phyloP scores from a whole-genome alignment of 2,329 filamentous ascomycete species.

The Fusarium sp. region DNA sequence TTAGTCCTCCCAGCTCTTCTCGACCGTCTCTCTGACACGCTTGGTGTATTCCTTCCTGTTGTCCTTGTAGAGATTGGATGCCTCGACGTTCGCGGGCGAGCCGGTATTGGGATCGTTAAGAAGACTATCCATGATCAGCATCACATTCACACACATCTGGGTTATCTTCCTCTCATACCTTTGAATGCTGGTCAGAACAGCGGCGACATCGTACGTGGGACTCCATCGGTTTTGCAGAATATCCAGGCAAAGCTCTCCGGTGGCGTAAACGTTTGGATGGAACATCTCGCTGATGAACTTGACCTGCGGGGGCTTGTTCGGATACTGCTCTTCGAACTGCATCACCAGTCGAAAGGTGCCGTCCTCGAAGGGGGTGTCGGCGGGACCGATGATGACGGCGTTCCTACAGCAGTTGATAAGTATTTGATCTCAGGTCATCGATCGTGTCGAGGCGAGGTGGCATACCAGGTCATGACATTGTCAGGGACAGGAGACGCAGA shows the following conservation, averaged over 20 bases:
- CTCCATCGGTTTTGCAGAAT: constrained; percentile 99
- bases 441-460: constrained; percentile 26
- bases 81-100: constrained; percentile 96
- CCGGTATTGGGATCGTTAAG: constrained; percentile 99
- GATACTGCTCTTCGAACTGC: constrained; percentile 99
- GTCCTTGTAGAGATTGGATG: constrained; percentile 98
- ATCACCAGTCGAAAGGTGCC: constrained; percentile 97
- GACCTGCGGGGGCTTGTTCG: constrained; percentile 96
- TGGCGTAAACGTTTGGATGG: constrained; percentile 98
- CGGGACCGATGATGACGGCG: constrained; percentile 96
- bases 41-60: constrained; percentile 97
- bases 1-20: constrained; percentile 99
- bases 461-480: constrained; percentile 96
- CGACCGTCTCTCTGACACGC: constrained; percentile 93
- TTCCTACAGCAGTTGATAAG: constrained; percentile 73
- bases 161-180: constrained; percentile 67
- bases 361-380: constrained; percentile 97
- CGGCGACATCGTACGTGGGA: constrained; percentile 97
- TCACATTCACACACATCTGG: neutral
- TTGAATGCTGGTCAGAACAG: constrained; percentile 96
- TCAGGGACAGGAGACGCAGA: constrained; percentile 96
- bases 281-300: constrained; percentile 99
- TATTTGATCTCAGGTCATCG: constrained; percentile 5
- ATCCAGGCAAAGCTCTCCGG: constrained; percentile 94
- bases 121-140: constrained; percentile 69